Evolutionary conservation across 768 basidiomycete genomes (phyloP).

Genomic region (Boletus subparvulus): DNA sequence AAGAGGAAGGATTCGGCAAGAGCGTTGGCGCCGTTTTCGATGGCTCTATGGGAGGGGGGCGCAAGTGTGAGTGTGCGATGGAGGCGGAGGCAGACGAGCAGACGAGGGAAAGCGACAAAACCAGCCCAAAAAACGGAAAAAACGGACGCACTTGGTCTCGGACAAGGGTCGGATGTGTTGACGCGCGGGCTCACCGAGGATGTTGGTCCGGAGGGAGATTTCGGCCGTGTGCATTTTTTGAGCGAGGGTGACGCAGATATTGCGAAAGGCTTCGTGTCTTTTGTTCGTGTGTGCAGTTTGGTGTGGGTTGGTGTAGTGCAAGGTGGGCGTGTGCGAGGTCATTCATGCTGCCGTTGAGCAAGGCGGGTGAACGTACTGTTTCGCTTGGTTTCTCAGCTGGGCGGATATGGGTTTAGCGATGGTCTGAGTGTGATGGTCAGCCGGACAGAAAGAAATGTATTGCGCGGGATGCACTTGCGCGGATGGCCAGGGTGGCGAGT

Average conservation of each 20-base stretch:
- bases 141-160: constrained; percentile 57
- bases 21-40: constrained; percentile 83
- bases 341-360: neutral
- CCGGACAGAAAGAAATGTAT: neutral
- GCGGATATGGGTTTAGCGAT: constrained; percentile 79
- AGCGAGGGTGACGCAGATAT: constrained; percentile 68
- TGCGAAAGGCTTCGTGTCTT: constrained; percentile 73
- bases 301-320: neutral
- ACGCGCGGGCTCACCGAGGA: constrained; percentile 72
- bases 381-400: constrained; percentile 67
- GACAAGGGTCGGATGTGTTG: constrained; percentile 72
- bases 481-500: constrained; percentile 69
- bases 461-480: constrained; percentile 43
- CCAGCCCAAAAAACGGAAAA: neutral
- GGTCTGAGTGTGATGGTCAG: constrained; percentile 46
- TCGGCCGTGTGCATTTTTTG: constrained; percentile 77
- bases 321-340: neutral
- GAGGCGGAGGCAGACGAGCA: too few species aligned
- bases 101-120: neutral
- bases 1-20: constrained; percentile 87
- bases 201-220: constrained; percentile 65
- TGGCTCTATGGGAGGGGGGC: constrained; percentile 48
- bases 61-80: neutral
- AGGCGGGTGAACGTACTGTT: constrained; percentile 49
- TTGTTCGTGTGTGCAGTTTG: neutral